These are phyloP conservation scores for Schoenoplectus triqueter DNA, from an alignment of 202 grass and related monocot genomes.

Conservation along the genomic window DNA sequence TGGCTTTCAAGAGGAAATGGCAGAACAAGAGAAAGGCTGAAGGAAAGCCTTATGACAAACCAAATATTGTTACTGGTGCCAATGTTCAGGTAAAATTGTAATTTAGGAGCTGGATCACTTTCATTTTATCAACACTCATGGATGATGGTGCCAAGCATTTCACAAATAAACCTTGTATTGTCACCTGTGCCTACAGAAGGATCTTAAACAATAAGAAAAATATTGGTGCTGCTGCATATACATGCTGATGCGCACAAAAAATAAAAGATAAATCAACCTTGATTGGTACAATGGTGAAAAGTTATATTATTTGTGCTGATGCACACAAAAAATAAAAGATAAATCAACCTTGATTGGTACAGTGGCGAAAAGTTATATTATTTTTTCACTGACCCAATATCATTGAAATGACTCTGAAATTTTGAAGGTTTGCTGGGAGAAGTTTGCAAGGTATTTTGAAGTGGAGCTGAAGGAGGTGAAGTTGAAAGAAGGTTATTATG, in stretches of 20 bases:
- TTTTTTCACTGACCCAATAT: neutral
- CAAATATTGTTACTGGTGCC: conserved; percentile 90
- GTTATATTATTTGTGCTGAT: neutral
- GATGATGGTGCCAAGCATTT: neutral
- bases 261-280: neutral
- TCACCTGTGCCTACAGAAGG: neutral
- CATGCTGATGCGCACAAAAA: neutral
- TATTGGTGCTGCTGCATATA: neutral
- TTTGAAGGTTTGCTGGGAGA: conserved; percentile 90
- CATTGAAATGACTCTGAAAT: neutral
- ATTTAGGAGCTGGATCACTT: neutral
- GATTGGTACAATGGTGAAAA: neutral
- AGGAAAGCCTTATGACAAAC: conserved; percentile 80
- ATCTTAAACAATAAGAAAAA: neutral
- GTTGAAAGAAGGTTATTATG: conserved; percentile 77
- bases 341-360: neutral
- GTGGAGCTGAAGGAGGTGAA: conserved; percentile 93
- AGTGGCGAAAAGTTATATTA: neutral
- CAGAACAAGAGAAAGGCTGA: conserved; percentile 70
- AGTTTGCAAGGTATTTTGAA: conserved; percentile 95
- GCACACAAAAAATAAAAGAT: neutral
- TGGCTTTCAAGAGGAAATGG: conserved; percentile 95
- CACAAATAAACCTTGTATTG: neutral
- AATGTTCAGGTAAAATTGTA: conserved; percentile 72
- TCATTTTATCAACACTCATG: neutral